Base-by-base conservation (phyloP, 768 basidiomycete genomes). In the Termitomyces sp. region DNA sequence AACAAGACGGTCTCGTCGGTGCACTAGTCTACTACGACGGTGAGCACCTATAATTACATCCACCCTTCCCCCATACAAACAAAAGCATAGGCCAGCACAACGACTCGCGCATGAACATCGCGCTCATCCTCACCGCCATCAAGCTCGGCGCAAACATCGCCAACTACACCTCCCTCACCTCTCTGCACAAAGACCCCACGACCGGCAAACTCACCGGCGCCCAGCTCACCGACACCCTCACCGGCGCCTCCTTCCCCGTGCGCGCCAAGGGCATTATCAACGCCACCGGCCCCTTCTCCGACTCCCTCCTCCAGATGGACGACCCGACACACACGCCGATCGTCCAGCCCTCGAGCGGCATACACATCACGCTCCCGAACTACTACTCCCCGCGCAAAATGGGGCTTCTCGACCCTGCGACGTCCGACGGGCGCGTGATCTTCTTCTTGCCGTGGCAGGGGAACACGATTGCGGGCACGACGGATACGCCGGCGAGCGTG, bases 381-480 rank as follows among this genome's bases (percentile, higher is more conserved):
- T 99, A 98, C 75, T 98, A 97, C 68, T 92, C 94, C 1, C 96
- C 96, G 3, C 84, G 89, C 15, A 89, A 81, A 50, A 97, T 98
- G 91, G 96, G 97, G 44, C 81, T 98, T 5, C 80, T 98, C 45
- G 97, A 98, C 70, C 97, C 96, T 1, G 79, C 92, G 3, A 97
- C 97, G 4, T 93, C 91, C 0, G 96, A 99, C 61, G 96, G 96
- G 0, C 88, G 96, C 28, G 95, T 99, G 54, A 96, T 99, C 67
- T 99, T 98, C 81, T 97, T 99, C 82, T 82, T 99, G 10, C 96
- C 96, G 0, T 99, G 97, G 96, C 88, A 98, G 73, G 96, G 96
- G 9, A 93, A 89, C 75, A 94, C 94, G 41, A 94, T 99, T 60
- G 96, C 96, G 1, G 96, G 96, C 26, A 98, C 97, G 2, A 99